Conservation (phyloP, 1,284 basidiomycete species). For the Cryptococcus maquisensis region DNA sequence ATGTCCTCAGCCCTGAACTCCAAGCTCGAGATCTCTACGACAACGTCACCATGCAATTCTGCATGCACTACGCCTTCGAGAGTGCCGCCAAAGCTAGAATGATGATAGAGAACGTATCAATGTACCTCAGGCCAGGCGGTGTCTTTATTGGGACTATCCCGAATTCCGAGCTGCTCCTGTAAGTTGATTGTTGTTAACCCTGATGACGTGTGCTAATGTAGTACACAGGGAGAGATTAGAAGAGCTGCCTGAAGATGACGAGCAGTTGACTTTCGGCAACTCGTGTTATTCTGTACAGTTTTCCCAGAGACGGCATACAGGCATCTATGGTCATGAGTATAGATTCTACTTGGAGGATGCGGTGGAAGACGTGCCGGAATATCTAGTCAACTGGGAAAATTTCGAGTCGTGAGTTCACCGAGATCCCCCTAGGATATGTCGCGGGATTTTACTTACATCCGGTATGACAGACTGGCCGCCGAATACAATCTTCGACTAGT, state of each 20-base stretch:
- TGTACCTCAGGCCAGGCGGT: slow-evolving; percentile 76
- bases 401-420: slow-evolving; percentile 68
- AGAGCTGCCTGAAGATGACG: slow-evolving; percentile 57
- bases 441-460: background rate
- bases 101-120: slow-evolving; percentile 89
- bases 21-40: slow-evolving; percentile 62
- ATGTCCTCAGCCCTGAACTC: slow-evolving; percentile 63
- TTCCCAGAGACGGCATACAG: slow-evolving; percentile 59
- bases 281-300: slow-evolving; percentile 84
- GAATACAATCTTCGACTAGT: slow-evolving; percentile 72
- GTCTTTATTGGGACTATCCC: slow-evolving; percentile 93
- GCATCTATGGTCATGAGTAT: slow-evolving; percentile 84
- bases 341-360: slow-evolving; percentile 91
- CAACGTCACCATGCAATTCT: slow-evolving; percentile 97
- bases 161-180: slow-evolving; percentile 74
- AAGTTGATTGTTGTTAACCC: slow-evolving; percentile 42
- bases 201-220: background rate
- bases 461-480: background rate
- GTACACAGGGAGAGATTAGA: slow-evolving; percentile 60
- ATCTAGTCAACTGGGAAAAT: slow-evolving; percentile 88
- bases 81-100: slow-evolving; percentile 74
- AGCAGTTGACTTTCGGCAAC: slow-evolving; percentile 80
- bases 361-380: slow-evolving; percentile 95
- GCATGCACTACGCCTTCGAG: slow-evolving; percentile 99
- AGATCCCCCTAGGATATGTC: slow-evolving; percentile 36